These are phyloP conservation scores for Suhomyces panamericanus DNA, from an alignment of 1,139 yeast species.

Conservation along the genomic window DNA sequence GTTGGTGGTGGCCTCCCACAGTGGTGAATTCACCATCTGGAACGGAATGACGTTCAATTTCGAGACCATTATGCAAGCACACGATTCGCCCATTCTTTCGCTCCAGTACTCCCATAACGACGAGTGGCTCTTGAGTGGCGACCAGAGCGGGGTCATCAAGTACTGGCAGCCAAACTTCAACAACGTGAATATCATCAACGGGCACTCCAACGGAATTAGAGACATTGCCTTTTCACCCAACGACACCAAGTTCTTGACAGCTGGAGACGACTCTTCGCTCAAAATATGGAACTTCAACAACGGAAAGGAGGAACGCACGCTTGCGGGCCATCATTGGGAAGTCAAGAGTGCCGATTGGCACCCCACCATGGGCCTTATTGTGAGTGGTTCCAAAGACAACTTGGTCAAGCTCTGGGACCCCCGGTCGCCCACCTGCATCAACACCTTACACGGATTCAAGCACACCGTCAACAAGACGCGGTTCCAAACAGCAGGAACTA, in stretches of 20 bases:
- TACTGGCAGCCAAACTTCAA: constrained; percentile 98
- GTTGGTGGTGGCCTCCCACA: constrained; percentile 82
- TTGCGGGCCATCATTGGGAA: constrained; percentile 98
- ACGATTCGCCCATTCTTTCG: constrained; percentile 83
- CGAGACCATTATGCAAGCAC: constrained; percentile 98
- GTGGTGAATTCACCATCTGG: constrained; percentile 97
- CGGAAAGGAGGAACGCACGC: constrained; percentile 76
- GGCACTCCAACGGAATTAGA: constrained; percentile 79
- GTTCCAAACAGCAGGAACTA: constrained; percentile 74
- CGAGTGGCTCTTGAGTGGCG: constrained; percentile 93
- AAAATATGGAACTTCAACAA: constrained; percentile 95
- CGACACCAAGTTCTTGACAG: constrained; percentile 86
- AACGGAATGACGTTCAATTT: constrained; percentile 94
- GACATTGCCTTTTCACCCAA: constrained; percentile 89
- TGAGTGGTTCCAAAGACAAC: constrained; percentile 91
- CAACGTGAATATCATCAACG: constrained; percentile 83
- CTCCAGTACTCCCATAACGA: constrained; percentile 84
- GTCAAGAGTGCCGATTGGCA: constrained; percentile 98
- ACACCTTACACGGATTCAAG: constrained; percentile 88
- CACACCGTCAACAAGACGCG: constrained; percentile 85
- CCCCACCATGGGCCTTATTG: constrained; percentile 77
- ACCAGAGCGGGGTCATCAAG: constrained; percentile 86
- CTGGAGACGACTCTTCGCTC: constrained; percentile 86
- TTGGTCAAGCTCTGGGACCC: constrained; percentile 96
- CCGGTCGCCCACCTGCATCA: constrained; percentile 65